Percentiles rank a stretch among this genome's conserved stretches.
These are phyloP conservation scores for Jasminum sambac DNA, from an alignment of 257 asterid genomes.

Conservation along the genomic window DNA sequence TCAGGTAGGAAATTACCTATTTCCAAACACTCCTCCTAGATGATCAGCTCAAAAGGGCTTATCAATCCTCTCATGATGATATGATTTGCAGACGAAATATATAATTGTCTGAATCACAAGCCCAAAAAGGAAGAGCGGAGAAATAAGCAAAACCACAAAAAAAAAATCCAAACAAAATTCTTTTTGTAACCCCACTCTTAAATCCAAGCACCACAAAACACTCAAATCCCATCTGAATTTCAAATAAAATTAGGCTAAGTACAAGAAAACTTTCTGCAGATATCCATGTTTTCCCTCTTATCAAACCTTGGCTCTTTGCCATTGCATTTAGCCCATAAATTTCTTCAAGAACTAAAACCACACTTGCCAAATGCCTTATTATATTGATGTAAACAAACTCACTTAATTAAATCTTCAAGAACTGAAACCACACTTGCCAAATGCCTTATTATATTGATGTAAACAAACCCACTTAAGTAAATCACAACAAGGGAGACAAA, in stretches of 20 bases:
- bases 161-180: constrained; percentile 41
- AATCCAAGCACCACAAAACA: constrained; percentile 41
- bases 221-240: constrained; percentile 43
- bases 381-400: no score
- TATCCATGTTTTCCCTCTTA: constrained; percentile 61
- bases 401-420: no score
- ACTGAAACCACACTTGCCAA: constrained; percentile 79
- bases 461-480: constrained; percentile 53
- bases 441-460: constrained; percentile 67
- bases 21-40: constrained; percentile 65
- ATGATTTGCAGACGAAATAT: constrained; percentile 77
- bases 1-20: no score
- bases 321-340: constrained; percentile 62
- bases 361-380: no score
- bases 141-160: constrained; percentile 25
- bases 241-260: constrained; percentile 34
- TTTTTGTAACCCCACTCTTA: constrained; percentile 14
- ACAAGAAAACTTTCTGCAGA: constrained; percentile 43
- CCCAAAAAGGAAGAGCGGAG: constrained; percentile 48
- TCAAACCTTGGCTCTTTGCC: constrained; percentile 60
- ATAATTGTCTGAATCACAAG: constrained; percentile 59
- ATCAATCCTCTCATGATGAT: constrained; percentile 75
- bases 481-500: constrained; percentile 13
- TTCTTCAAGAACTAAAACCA: no score
- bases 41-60: constrained; percentile 69